phyloP scores from a whole-genome alignment of 305 asterid species.

The Fraxinus angustifolia region DNA sequence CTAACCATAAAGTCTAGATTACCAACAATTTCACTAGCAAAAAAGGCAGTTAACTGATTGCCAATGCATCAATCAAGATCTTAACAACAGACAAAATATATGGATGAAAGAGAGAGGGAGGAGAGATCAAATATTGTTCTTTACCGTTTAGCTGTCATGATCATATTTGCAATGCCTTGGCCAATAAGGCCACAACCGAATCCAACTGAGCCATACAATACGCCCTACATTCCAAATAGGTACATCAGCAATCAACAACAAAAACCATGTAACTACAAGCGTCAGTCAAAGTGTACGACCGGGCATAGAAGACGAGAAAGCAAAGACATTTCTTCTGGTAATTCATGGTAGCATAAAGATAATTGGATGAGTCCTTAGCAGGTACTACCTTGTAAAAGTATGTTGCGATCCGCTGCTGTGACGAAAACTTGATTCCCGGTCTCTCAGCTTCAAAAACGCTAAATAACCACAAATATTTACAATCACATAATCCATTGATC shows the following conservation, averaged over 20 bases:
- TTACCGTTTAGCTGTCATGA: constrained; percentile 85
- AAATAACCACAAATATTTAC: constrained; percentile 19
- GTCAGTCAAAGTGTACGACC: not conserved
- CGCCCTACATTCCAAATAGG: constrained; percentile 47
- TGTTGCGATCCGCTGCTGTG: constrained; percentile 73
- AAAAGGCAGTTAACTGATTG: not conserved
- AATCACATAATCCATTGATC: not conserved
- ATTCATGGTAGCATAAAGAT: not conserved
- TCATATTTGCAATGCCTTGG: constrained; percentile 87
- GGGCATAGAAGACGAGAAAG: not conserved
- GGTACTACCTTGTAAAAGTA: constrained; percentile 72
- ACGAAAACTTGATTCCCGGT: constrained; percentile 69
- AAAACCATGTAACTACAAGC: not conserved
- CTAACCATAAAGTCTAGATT: not conserved
- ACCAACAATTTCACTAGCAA: not conserved
- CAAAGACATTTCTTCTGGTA: not conserved
- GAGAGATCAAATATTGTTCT: constrained; percentile 12
- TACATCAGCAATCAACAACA: constrained; percentile 3
- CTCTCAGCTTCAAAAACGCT: constrained; percentile 87
- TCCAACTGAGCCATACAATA: constrained; percentile 80
- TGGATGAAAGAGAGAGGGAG: constrained; percentile 1
- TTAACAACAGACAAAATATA: not conserved
- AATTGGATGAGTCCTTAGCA: not conserved
- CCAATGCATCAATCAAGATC: not conserved
- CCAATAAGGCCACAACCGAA: constrained; percentile 79